Conservation (phyloP, 75 land plant genomes). For the Larix kaempferi region DNA sequence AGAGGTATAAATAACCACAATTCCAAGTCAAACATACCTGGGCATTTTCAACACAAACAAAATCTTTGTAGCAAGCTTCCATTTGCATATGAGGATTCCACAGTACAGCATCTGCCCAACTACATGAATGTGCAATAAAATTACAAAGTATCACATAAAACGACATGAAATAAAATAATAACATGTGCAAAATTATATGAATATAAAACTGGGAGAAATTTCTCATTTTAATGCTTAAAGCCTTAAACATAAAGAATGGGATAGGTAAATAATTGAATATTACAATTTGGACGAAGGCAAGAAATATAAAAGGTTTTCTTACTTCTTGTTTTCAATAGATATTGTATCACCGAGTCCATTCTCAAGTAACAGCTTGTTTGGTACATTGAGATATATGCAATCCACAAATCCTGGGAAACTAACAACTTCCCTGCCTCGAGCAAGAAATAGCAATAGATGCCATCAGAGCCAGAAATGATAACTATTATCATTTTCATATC, state of each 20-base stretch:
- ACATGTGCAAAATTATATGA: background rate
- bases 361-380: slow-evolving; percentile 55
- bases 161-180: background rate
- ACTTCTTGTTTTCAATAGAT: slow-evolving; percentile 71
- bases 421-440: slow-evolving; percentile 61
- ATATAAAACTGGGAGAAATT: background rate
- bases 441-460: slow-evolving; percentile 1
- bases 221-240: background rate
- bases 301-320: slow-evolving; percentile 6
- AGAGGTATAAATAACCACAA: background rate
- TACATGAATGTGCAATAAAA: slow-evolving; percentile 20
- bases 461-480: background rate
- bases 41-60: slow-evolving; percentile 99
- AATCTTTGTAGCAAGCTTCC: slow-evolving; percentile 86
- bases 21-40: slow-evolving; percentile 42
- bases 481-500: background rate
- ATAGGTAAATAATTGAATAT: background rate
- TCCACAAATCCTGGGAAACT: slow-evolving; percentile 96
- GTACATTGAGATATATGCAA: slow-evolving; percentile 81
- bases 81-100: slow-evolving; percentile 95
- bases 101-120: slow-evolving; percentile 96
- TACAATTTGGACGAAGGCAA: background rate
- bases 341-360: slow-evolving; percentile 85
- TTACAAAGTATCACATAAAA: background rate
- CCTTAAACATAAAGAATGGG: background rate